Evolutionary conservation across 1,284 basidiomycete genomes (phyloP), one percentile per base, ranked within the genome.

Genomic region (Moesziomyces antarcticus): DNA sequence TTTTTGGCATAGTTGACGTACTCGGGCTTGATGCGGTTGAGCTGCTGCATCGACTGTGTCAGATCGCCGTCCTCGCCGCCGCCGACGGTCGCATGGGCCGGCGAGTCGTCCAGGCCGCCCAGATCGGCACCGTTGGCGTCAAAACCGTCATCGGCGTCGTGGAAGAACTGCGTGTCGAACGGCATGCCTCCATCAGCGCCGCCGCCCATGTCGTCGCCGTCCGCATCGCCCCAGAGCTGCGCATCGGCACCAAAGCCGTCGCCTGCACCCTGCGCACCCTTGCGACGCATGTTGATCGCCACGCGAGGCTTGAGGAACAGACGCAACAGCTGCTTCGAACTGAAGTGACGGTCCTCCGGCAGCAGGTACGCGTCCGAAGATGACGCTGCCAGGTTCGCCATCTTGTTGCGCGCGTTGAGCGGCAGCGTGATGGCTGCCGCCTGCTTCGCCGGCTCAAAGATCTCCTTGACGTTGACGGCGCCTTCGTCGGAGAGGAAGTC

Each of bases 291-390:
- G 51, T 78, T 76, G 59, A 83, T 75, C 11, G 74, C 72, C 20
- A 78, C 78, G 42, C 79, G 76, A 5, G 81, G 96, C 85, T 99
- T 99, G 79, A 97, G 86, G 87, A 98, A 98, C 43, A 99, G 85
- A 3, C 93, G 91, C 41, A 99, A 88, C 8, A 99, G 88, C 79
- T 96, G 92, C 71, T 90, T 88, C 79, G 91, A 93, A 53, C 91
- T 92, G 84, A 99, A 99, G 85, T 98, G 96, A 90, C 96, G 97
- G 84, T 99, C 96, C 78, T 97, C 94, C 1, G 96, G 96, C 50
- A 99, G 87, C 9, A 90, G 88, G 80, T 93, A 91, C 62, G 93
- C 65, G n/a, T 73, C 71, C 14, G 65, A 60, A 4, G 69, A 72
- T 7, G 68, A 52, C 1, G 63, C 63, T 27, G 70, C 59, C 14